phyloP scores from a whole-genome alignment of 139 green algal species.

The Coelastrella sp. region DNA sequence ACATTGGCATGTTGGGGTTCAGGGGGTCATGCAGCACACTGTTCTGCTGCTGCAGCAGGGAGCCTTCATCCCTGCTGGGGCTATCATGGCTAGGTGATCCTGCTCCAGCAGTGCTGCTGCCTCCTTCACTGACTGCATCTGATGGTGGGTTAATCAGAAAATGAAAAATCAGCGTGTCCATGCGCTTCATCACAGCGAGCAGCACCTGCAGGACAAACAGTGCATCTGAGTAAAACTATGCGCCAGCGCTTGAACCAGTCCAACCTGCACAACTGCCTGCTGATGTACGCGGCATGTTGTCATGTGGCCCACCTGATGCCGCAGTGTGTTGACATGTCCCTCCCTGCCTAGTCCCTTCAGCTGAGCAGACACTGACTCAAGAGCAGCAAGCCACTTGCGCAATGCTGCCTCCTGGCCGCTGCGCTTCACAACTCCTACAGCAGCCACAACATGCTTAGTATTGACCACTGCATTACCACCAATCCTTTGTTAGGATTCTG shows the following conservation, averaged over 20 bases:
- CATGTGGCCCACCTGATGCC: slow-evolving; percentile 35
- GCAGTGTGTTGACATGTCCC: slow-evolving; percentile 42
- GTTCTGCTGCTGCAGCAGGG: background rate
- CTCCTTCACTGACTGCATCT: slow-evolving; percentile 14
- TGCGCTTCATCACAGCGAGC: slow-evolving; percentile 67
- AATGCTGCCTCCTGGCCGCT: slow-evolving; percentile 73
- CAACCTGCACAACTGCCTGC: too few relatives aligned
- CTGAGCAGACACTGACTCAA: slow-evolving; percentile 54
- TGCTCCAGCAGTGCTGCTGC: slow-evolving; percentile 5
- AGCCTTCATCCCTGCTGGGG: background rate
- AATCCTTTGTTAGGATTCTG: background rate
- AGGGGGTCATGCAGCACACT: slow-evolving; percentile 30
- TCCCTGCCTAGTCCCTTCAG: slow-evolving; percentile 48
- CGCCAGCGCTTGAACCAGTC: background rate
- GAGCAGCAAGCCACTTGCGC: slow-evolving; percentile 75
- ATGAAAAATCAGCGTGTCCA: slow-evolving; percentile 79
- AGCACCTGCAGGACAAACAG: slow-evolving; percentile 66
- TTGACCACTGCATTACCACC: background rate
- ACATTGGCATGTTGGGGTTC: slow-evolving; percentile 52
- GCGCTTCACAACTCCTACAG: slow-evolving; percentile 40
- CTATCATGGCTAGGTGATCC: background rate
- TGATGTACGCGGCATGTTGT: too few relatives aligned
- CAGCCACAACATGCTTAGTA: background rate
- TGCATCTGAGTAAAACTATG: background rate
- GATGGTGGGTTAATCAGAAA: slow-evolving; percentile 50